Conservation (phyloP, 78 protist species). For the Chrysochromulina parva region DNA sequence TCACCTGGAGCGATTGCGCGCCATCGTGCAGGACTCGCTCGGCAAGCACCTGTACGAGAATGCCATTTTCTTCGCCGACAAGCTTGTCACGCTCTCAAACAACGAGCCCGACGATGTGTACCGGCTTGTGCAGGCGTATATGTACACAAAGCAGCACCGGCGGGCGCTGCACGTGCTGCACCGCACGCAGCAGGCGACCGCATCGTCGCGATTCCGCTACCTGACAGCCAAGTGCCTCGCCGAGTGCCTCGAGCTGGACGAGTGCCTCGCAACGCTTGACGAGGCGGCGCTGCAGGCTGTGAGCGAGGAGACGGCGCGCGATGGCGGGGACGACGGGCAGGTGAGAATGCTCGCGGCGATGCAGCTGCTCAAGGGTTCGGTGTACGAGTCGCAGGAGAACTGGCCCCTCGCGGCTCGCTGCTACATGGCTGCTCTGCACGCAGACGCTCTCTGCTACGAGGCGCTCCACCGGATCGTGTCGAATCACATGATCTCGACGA, state of each 20-base stretch:
- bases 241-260: constrained; percentile 29
- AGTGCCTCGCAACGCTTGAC: background rate
- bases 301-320: background rate
- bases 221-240: constrained; percentile 7
- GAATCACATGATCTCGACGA: constrained; percentile 16
- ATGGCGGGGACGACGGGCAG: background rate
- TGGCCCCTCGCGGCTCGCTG: constrained; percentile 19
- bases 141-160: constrained; percentile 27
- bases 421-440: background rate
- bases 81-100: constrained; percentile 25
- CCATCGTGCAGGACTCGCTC: background rate
- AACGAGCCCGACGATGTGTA: constrained; percentile 11
- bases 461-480: background rate
- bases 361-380: constrained; percentile 4
- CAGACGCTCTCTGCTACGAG: constrained; percentile 15
- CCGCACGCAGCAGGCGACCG: background rate
- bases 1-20: background rate
- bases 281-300: background rate
- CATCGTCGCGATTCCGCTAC: background rate
- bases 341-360: background rate
- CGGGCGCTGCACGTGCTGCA: constrained; percentile 35
- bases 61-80: constrained; percentile 44
- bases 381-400: constrained; percentile 26
- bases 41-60: constrained; percentile 35
- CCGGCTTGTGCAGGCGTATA: constrained; percentile 23